Evolutionary conservation across 2,329 filamentous ascomycete genomes (phyloP).

Genomic region (Fusarium protoensiforme): DNA sequence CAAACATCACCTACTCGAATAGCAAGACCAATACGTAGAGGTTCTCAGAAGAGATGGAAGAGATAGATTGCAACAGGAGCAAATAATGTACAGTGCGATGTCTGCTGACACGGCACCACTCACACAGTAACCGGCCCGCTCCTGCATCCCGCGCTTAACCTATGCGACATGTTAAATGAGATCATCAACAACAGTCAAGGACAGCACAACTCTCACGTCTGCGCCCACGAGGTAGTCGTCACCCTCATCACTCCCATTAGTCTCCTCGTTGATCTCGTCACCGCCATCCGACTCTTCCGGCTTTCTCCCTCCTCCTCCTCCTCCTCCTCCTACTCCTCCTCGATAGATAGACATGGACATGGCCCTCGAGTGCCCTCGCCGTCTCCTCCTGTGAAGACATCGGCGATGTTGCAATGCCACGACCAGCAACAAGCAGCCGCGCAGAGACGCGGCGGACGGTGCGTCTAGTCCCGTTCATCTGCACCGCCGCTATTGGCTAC

Average conservation of each 20-base stretch:
- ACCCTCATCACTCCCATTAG: not conserved
- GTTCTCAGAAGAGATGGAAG: not conserved
- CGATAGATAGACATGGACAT: not conserved
- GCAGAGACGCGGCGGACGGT: conserved; percentile 48
- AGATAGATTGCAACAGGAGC: not conserved
- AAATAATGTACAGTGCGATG: not conserved
- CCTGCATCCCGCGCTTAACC: not conserved
- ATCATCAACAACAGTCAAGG: not conserved
- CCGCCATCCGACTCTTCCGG: not conserved
- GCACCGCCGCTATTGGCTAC: conserved; percentile 74
- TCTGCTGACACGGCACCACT: not conserved
- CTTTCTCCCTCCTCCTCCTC: not conserved
- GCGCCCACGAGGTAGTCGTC: not conserved
- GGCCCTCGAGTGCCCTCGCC: not conserved
- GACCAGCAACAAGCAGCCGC: conserved; percentile 41
- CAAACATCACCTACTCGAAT: not conserved
- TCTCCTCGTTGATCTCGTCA: not conserved
- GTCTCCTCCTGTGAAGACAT: conserved; percentile 13
- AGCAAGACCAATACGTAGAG: not conserved
- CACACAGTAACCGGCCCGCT: not conserved
- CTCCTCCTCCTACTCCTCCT: no score
- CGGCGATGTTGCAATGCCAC: conserved; percentile 49
- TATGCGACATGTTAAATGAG: not conserved
- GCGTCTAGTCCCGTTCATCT: conserved; percentile 75
- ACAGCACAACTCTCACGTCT: not conserved